Conservation (phyloP, 345 rosid genomes). For the Eucalyptus marginata region DNA sequence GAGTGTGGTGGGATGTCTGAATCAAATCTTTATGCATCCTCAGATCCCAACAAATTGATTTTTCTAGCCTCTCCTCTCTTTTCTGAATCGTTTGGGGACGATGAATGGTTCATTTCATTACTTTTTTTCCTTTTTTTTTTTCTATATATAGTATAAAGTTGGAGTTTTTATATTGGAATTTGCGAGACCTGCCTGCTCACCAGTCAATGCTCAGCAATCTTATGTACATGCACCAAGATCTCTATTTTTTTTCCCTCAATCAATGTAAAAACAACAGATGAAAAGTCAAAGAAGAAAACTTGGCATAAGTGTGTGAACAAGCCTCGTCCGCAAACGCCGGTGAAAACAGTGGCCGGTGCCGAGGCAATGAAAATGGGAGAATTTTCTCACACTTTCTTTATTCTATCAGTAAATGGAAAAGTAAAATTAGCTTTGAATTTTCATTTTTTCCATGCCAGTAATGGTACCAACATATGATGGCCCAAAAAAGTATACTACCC, state of each 20-base stretch:
- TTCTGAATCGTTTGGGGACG: background rate
- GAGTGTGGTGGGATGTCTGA: background rate
- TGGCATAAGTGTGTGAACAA: accelerated
- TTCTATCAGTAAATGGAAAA: background rate
- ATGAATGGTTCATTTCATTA: background rate
- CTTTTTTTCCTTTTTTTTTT: accelerated
- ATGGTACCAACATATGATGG: background rate
- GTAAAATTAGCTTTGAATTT: background rate
- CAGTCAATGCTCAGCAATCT: background rate
- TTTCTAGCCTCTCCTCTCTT: background rate
- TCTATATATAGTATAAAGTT: background rate
- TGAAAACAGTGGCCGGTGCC: accelerated
- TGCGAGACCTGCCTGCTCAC: background rate
- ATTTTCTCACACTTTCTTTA: no score
- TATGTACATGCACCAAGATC: background rate
- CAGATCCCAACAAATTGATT: background rate
- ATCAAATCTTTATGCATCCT: background rate
- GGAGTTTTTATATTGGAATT: background rate
- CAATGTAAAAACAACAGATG: background rate
- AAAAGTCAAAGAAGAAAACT: background rate
- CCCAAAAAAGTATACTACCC: accelerated
- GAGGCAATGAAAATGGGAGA: background rate
- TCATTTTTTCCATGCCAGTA: background rate
- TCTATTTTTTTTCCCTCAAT: background rate
- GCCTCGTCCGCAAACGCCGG: background rate